Base-by-base conservation (phyloP, 2,329 filamentous ascomycete genomes). In the Tolypocladium album region DNA sequence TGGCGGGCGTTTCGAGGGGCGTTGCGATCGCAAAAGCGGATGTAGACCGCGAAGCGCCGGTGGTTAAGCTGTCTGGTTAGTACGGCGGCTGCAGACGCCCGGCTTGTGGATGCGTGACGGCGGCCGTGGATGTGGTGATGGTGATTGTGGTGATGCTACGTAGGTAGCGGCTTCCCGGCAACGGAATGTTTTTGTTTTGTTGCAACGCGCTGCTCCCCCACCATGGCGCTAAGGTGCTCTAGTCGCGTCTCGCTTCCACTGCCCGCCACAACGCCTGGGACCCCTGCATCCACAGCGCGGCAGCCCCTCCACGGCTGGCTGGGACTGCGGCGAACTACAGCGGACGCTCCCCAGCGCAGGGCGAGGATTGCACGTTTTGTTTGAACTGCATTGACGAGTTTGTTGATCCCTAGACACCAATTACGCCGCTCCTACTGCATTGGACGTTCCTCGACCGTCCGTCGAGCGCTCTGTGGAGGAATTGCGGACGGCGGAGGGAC, bases 141-240 rank as follows among this genome's bases (percentile, higher is more conserved):
- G 47, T n/a, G 47, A 34, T 57, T 61, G 20, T 58, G 65, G 58
- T 38, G 53, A 56, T 56, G 50, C 43, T 61, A 31, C 3, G 27
- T 31, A 31, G 27, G 64, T 36, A 61, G 59, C 58, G 61, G 56
- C 45, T 58, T 61, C 64, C 58, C 53, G 61, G 64, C 64, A 65
- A 65, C 63, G 57, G 24, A 56, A 57, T 59, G 67, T 71, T 70
- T 71, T 72, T 71, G 69, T 71, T 72, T 72, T 71, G 64, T 69
- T 71, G 39, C 56, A 55, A 63, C 63, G 63, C 66, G 69, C 63
- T 63, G 65, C 61, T 62, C 59, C 65, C 64, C 67, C 64, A 59
- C 66, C 65, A 64, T 34, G 15, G 20, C n/a, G 9, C 24, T 36
- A 36, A 11, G 27, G 27, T 31, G 27, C 27, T 31, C 27, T 42